Evolutionary conservation across 2,329 filamentous ascomycete species (phyloP), one percentile per base, ranked within the genome.

Genomic region (Didymella pomorum): DNA sequence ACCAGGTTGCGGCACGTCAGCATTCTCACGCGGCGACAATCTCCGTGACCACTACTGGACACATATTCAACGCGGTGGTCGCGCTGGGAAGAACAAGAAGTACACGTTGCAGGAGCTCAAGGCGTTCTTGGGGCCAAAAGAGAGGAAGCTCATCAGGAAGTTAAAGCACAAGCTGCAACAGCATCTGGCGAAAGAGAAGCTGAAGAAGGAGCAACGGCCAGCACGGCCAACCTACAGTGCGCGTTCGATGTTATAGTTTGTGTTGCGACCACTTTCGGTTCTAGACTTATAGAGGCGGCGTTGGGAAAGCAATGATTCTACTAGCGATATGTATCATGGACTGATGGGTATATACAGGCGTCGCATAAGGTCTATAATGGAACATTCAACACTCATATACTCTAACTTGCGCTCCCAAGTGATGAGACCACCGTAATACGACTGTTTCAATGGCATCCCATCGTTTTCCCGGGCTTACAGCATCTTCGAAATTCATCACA

Each of bases 41-140:
- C 39, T 68, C 10, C 62, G 66, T 0, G 63, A 69, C 16, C 69
- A 71, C 28, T 71, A 71, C 53, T 68, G 65, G 60, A 70, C 67
- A 18, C 69, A 71, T 45, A n/a, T 71, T 5, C 25, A 56, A 1
- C 51, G 62, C 9, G 65, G 64, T 8, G 68, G 68, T 1, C 60
- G 65, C 6, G 23, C 41, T 25, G 65, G 69, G 0, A 64, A 60
- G 39, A 70, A 70, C 26, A 41, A 33, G 1, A 71, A 70, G 55
- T 65, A 62, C 55, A 49, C 23, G 1, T 18, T 69, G 3, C 26
- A 11, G 7, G 53, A 67, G 18, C 39, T 71, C 20, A 71, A 56
- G 42, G 52, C n/a, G 0, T 61, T 71, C 0, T 56, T 71, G 12
- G 61, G 63, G 8, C 58, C 62, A 14, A 63, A 56, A 44, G 65